These are phyloP conservation scores for Apiospora aurea DNA, from an alignment of 2,329 filamentous ascomycete genomes.

Conservation along the genomic window DNA sequence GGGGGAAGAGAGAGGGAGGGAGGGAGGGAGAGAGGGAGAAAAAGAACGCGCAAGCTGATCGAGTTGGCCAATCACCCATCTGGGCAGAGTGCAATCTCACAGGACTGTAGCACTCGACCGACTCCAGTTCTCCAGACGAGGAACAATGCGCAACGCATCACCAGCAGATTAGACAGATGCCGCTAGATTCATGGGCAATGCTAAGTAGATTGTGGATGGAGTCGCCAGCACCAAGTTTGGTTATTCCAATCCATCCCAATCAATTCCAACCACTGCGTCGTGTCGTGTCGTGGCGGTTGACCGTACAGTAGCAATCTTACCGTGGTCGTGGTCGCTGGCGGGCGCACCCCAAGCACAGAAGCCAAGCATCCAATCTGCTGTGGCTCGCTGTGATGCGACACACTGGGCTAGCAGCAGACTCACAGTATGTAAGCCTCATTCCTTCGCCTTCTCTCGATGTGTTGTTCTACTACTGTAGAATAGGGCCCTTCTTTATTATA, in stretches of 20 bases:
- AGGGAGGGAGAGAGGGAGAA: too few relatives aligned
- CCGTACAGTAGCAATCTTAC: conserved; percentile 1
- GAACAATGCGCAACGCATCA: neutral
- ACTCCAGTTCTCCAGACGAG: neutral
- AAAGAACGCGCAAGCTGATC: conserved; percentile 15
- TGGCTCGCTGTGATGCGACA: conserved; percentile 11
- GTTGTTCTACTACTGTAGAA: neutral
- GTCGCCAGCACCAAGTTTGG: neutral
- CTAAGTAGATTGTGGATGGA: conserved; percentile 17
- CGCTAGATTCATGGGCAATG: neutral
- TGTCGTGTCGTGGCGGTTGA: neutral
- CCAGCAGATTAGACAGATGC: neutral
- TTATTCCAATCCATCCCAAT: neutral
- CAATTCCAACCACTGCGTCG: neutral
- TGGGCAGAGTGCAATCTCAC: neutral
- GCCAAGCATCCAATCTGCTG: neutral
- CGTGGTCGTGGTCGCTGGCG: neutral
- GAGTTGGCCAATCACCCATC: neutral
- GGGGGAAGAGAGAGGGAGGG: neutral
- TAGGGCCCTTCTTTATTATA: neutral
- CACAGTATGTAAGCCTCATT: conserved; percentile 7
- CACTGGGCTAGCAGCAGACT: neutral
- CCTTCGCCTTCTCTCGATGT: neutral
- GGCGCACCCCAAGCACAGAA: neutral
- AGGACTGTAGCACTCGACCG: neutral